Conservation (phyloP, 495 filamentous ascomycete species). For the Tuber borchii region DNA sequence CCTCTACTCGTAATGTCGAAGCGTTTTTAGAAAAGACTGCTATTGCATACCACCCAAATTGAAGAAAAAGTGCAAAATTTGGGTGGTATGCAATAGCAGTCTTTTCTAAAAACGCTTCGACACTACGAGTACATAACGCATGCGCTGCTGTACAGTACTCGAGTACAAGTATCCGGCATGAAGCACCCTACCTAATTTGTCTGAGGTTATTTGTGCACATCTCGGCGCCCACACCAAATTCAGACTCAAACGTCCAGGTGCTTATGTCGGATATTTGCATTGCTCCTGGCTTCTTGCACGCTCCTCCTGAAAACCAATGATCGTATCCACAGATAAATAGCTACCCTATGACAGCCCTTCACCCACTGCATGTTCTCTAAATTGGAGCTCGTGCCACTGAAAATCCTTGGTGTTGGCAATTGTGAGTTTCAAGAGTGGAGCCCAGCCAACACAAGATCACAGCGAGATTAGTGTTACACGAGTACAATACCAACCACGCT, state of each 20-base stretch:
- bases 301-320: not conserved
- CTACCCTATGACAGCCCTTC: not conserved
- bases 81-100: too few relatives aligned
- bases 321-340: not conserved
- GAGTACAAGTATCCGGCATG: not conserved
- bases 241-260: not conserved
- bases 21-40: too few relatives aligned
- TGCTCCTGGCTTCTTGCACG: not conserved
- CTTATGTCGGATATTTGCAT: not conserved
- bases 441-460: not conserved
- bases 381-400: not conserved
- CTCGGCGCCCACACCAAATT: not conserved
- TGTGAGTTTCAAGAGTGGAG: not conserved
- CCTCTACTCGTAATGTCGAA: too few relatives aligned
- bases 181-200: not conserved
- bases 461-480: not conserved
- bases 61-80: too few relatives aligned
- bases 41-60: too few relatives aligned
- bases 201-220: not conserved
- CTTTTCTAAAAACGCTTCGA: too few relatives aligned
- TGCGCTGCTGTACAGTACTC: not conserved
- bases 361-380: not conserved
- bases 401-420: not conserved
- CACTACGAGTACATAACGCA: too few relatives aligned
- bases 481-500: not conserved